These are phyloP conservation scores for Arabis alpina DNA, from an alignment of 345 rosid species.

Conservation along the genomic window DNA sequence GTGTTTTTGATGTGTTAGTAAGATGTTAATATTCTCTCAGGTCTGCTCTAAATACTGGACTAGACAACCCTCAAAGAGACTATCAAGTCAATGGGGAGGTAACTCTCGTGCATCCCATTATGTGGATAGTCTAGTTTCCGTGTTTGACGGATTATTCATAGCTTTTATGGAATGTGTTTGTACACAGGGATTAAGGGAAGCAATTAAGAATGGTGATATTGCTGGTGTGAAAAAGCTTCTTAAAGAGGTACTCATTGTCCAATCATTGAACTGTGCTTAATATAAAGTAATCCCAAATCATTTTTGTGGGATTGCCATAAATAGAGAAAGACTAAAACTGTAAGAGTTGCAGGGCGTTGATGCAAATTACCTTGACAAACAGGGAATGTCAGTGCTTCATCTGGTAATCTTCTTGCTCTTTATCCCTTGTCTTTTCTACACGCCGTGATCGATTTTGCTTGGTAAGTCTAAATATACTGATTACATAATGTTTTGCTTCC, in stretches of 20 bases:
- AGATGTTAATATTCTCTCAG: conserved; percentile 51
- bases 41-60: conserved; percentile 56
- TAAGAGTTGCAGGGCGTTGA: conserved; percentile 70
- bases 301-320: neutral
- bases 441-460: conserved; percentile 12
- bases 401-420: conserved; percentile 52
- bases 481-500: conserved; percentile 1
- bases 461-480: neutral
- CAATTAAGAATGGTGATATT: conserved; percentile 85
- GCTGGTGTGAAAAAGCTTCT: conserved; percentile 83
- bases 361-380: conserved; percentile 89
- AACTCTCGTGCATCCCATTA: conserved; percentile 29
- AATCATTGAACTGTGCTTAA: neutral
- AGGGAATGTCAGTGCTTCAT: conserved; percentile 90
- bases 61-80: conserved; percentile 62
- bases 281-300: neutral
- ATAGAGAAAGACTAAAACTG: conserved; percentile 22
- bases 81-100: conserved; percentile 94
- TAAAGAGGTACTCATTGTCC: conserved; percentile 57
- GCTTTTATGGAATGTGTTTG: conserved; percentile 5
- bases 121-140: neutral
- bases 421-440: no score
- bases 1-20: conserved; percentile 29
- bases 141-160: neutral
- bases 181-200: conserved; percentile 87